A percentile compares a stretch with the other conserved stretches of the same genome.
phyloP scores from a whole-genome alignment of 805 yeast genomes.

The Monosporozyma siamensis region DNA sequence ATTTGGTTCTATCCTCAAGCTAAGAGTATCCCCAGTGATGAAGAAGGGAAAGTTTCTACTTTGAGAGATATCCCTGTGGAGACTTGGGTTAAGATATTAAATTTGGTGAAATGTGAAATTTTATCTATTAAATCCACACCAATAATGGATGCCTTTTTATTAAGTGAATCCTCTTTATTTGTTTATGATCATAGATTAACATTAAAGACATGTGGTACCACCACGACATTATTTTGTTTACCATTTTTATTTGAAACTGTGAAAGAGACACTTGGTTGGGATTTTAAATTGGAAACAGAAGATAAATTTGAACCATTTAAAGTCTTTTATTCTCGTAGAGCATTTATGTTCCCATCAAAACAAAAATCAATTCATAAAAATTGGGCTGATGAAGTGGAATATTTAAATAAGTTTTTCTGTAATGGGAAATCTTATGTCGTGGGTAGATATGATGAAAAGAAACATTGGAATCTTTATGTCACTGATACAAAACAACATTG shows the following conservation, averaged over 20 bases:
- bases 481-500: constrained; percentile 36
- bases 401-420: constrained; percentile 55
- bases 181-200: constrained; percentile 80
- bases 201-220: constrained; percentile 93
- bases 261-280: constrained; percentile 34
- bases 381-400: constrained; percentile 74
- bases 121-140: constrained; percentile 64
- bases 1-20: constrained; percentile 67
- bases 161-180: constrained; percentile 84
- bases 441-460: constrained; percentile 55
- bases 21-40: constrained; percentile 24
- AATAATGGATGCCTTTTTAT: constrained; percentile 69
- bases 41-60: constrained; percentile 31
- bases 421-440: constrained; percentile 62
- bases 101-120: constrained; percentile 79
- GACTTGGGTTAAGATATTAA: constrained; percentile 65
- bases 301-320: constrained; percentile 39
- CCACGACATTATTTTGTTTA: constrained; percentile 76
- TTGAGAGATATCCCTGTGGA: constrained; percentile 55
- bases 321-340: constrained; percentile 82
- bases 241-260: constrained; percentile 51
- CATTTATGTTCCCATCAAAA: constrained; percentile 84
- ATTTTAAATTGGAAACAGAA: constrained; percentile 17
- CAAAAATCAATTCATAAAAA: constrained; percentile 73
- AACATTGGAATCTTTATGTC: constrained; percentile 85